These are phyloP conservation scores for Ceriops decandra DNA, from an alignment of 345 rosid genomes.

Conservation along the genomic window DNA sequence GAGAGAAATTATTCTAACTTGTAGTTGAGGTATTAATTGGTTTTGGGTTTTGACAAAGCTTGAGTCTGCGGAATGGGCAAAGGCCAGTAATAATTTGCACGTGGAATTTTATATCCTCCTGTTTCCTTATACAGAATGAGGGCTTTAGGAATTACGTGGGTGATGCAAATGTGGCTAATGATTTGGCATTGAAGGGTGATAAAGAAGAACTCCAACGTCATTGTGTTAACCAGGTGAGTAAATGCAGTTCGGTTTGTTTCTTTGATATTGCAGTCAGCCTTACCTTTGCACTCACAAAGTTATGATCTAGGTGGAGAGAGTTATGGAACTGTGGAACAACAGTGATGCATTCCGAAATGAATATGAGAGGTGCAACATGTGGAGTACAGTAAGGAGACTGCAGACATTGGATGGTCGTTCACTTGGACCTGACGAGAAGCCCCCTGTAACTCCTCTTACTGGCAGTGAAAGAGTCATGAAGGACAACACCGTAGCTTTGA, in stretches of 20 bases:
- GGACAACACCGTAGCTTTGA: slow-evolving; percentile 21
- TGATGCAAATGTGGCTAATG: slow-evolving; percentile 51
- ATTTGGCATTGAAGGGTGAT: slow-evolving; percentile 52
- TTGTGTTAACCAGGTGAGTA: slow-evolving; percentile 60
- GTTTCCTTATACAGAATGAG: slow-evolving; percentile 46
- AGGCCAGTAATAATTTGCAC: too few species aligned
- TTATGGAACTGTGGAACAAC: slow-evolving; percentile 65
- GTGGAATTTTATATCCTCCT: background rate
- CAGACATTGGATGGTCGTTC: slow-evolving; percentile 80
- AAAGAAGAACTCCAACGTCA: slow-evolving; percentile 50
- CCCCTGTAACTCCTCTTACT: slow-evolving; percentile 41
- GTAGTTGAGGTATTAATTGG: too few species aligned
- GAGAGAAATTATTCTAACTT: too few species aligned
- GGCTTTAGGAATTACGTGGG: slow-evolving; percentile 56
- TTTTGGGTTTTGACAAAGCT: too few species aligned
- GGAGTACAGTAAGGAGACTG: slow-evolving; percentile 64
- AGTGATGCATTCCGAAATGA: slow-evolving; percentile 61
- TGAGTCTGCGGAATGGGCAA: too few species aligned
- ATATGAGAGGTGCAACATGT: slow-evolving; percentile 53
- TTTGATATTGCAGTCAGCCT: background rate
- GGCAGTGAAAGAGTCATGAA: slow-evolving; percentile 31
- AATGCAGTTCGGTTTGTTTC: slow-evolving; percentile 11
- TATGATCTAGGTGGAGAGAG: slow-evolving; percentile 54
- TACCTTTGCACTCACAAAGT: slow-evolving; percentile 20
- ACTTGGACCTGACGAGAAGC: slow-evolving; percentile 76